Conservation (phyloP, 306 rosid genomes). For the Purshia tridentata region DNA sequence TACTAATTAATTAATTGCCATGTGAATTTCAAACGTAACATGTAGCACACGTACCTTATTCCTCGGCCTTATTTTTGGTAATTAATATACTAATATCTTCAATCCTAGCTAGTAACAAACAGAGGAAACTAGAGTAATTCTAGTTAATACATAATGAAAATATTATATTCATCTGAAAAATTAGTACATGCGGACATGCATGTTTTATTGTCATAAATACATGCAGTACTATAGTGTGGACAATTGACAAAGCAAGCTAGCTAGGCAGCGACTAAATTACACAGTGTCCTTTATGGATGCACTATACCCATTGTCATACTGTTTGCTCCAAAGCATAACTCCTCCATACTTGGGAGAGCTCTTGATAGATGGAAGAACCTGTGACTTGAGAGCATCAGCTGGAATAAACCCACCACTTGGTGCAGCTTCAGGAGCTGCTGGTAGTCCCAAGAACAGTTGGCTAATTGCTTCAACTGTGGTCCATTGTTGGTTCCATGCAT, state of each 20-base stretch:
- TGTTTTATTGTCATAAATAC: not conserved
- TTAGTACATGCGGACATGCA: not conserved
- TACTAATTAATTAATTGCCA: no score
- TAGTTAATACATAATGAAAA: no score
- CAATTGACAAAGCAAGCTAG: not conserved
- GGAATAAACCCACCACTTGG: conserved; percentile 52
- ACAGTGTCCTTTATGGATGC: conserved; percentile 30
- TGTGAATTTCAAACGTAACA: no score
- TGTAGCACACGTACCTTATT: no score
- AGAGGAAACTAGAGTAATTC: no score
- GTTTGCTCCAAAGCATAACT: conserved; percentile 60
- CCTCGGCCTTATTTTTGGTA: no score
- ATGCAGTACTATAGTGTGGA: not conserved
- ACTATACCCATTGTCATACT: conserved; percentile 37
- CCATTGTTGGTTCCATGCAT: conserved; percentile 56
- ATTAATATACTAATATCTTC: no score
- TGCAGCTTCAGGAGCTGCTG: conserved; percentile 53
- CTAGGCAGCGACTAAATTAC: not conserved
- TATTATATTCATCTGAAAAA: no score
- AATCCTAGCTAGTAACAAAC: no score
- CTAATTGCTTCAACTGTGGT: conserved; percentile 13
- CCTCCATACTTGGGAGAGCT: conserved; percentile 54
- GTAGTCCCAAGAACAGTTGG: conserved; percentile 56
- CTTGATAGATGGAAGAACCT: conserved; percentile 51
- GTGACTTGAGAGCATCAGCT: conserved; percentile 23